Evolutionary conservation across 768 basidiomycete genomes (phyloP).

Genomic region (Jaapia argillacea): DNA sequence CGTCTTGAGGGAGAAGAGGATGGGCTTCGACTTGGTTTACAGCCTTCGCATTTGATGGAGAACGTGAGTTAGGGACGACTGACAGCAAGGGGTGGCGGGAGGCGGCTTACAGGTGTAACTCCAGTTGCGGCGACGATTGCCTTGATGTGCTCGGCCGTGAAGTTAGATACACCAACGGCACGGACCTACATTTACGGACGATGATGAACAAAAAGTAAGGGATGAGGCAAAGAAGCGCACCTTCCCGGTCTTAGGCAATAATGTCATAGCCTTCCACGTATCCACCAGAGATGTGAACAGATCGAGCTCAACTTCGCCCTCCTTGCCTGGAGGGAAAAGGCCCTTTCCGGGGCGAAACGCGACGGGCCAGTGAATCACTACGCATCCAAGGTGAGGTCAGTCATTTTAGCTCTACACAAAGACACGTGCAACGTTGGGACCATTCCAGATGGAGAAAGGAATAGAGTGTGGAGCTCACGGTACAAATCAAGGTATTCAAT

Average conservation of each 20-base stretch:
- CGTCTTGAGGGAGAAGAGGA: constrained; percentile 68
- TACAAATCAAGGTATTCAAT: constrained; percentile 77
- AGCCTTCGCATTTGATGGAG: too few relatives aligned
- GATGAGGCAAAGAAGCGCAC: constrained; percentile 19
- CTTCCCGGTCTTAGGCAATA: constrained; percentile 59
- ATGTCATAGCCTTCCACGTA: constrained; percentile 77
- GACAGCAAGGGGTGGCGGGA: too few relatives aligned
- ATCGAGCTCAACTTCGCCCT: constrained; percentile 46
- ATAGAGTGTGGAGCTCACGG: constrained; percentile 30
- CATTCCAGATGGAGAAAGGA: background rate
- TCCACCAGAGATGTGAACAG: constrained; percentile 52
- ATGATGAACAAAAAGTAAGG: background rate
- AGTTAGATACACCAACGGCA: constrained; percentile 79
- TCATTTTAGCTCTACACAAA: too few relatives aligned
- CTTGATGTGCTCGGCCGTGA: constrained; percentile 53
- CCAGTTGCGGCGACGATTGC: constrained; percentile 61
- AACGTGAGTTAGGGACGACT: too few relatives aligned
- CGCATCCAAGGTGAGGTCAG: background rate
- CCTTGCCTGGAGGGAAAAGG: constrained; percentile 40
- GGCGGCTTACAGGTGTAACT: constrained; percentile 65
- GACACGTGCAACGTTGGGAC: background rate
- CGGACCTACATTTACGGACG: constrained; percentile 35
- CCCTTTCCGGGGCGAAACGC: constrained; percentile 50
- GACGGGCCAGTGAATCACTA: constrained; percentile 77
- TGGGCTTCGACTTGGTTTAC: constrained; percentile 82